Evolutionary conservation across 2,329 filamentous ascomycete genomes (phyloP), one percentile per base, ranked within the genome.

Genomic region (Rhinocladiella similis): DNA sequence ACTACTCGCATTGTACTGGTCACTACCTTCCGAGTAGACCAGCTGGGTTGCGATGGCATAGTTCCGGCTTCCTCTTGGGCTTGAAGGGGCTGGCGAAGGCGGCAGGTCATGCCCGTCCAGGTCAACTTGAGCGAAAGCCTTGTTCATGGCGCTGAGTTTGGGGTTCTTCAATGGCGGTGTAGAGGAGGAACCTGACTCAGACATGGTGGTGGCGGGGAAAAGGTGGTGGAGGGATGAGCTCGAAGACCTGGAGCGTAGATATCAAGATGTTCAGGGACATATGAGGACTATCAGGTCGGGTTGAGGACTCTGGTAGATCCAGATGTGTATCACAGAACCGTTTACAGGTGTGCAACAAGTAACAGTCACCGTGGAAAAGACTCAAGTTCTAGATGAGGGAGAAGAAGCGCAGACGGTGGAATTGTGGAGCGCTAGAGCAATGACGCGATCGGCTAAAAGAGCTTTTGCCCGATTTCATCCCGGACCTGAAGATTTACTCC

Each of bases 1-100:
- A 73, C 92, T 97, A 66, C 91, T 96, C 56, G 94, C 85, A 70
- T 95, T 95, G 80, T 97, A 97, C 78, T 99, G 94, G 74, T 99
- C 94, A 75, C 88, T 94, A 72, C 88, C 86, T 67, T 99, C 94
- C 50, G 93, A 97, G 74, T 93, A 97, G 59, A 99, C 94, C 61
- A 99, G 80, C 76, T 99, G 94, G 3, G 94, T 99, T 56, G 93
- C 93, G 59, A 99, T 84, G 45, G 92, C 91, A 75, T 97, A 99
- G 65, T 91, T 90, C 64, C 88, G 85, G 62, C 91, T 91, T 70
- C 87, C 89, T 70, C 87, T 84, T 20, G 94, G 94, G 69, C 88
- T 96, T 14, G 93, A 97, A 2, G 93, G 91, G 20, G 94, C 91
- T 1, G 94, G 94, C 6, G 94, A 97, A 1, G 92, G 92, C 50